Conservation (phyloP, 225 moss, liverwort and hornwort species). For the Straminergon stramineum region DNA sequence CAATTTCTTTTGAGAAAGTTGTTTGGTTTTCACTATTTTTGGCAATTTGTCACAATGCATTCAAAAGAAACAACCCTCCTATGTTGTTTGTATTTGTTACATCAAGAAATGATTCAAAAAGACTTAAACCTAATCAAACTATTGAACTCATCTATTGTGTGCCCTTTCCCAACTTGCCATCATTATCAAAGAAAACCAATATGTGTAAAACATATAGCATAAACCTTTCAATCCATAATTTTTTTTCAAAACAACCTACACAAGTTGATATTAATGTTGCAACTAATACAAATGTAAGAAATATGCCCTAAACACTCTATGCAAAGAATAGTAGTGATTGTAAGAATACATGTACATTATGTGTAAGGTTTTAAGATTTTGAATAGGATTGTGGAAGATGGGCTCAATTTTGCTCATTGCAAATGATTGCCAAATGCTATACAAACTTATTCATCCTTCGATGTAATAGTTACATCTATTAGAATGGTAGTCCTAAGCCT, state of each 20-base stretch:
- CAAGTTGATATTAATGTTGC: neutral
- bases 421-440: neutral
- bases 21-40: no score
- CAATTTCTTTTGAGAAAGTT: no score
- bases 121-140: neutral
- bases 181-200: neutral
- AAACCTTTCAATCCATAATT: neutral
- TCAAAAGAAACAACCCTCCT: no score
- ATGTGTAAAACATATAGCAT: neutral
- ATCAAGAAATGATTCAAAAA: neutral
- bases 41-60: no score
- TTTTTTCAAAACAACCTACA: neutral
- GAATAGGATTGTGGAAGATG: fast-evolving
- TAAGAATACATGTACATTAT: no score
- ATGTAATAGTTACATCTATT: neutral
- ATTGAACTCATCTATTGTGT: neutral
- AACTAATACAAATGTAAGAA: neutral
- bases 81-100: no score
- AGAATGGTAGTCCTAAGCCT: neutral
- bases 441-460: neutral
- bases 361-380: neutral
- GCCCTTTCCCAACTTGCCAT: no score
- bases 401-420: neutral
- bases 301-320: neutral
- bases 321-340: neutral